Evolutionary conservation across 2,329 filamentous ascomycete genomes (phyloP).

Genomic region (Cladosporium sp.): DNA sequence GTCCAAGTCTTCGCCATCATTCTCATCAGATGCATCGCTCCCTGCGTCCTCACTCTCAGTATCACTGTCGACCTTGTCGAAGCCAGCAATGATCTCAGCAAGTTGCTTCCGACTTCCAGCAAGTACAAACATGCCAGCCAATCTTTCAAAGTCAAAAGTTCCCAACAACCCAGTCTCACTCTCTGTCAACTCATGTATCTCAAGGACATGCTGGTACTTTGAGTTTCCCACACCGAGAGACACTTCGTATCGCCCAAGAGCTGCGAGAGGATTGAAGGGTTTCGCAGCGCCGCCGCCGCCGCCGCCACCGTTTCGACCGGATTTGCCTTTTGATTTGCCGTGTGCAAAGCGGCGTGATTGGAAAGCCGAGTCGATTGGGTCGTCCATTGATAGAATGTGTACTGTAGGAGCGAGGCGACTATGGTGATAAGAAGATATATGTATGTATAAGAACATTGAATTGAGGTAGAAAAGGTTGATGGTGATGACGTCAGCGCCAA

Average conservation of each 20-base stretch:
- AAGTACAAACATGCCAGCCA: slow-evolving; percentile 11
- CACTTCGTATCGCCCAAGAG: slow-evolving; percentile 13
- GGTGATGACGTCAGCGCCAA: no score
- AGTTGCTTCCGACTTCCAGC: slow-evolving; percentile 15
- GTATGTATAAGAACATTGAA: no score
- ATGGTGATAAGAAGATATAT: no score
- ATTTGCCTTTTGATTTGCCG: slow-evolving; percentile 3
- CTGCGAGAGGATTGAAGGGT: slow-evolving; percentile 11
- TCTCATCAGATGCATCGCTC: background rate
- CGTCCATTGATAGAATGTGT: no score
- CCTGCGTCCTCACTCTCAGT: background rate
- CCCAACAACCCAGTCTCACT: slow-evolving; percentile 9
- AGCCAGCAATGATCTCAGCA: slow-evolving; percentile 8
- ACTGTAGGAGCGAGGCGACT: no score
- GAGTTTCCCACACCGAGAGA: background rate
- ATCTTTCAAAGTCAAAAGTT: background rate
- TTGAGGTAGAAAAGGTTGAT: no score
- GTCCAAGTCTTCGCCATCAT: background rate
- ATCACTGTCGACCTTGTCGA: slow-evolving; percentile 3
- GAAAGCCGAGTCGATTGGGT: background rate
- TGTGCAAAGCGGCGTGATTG: slow-evolving; percentile 2
- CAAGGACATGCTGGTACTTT: background rate
- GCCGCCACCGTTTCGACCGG: background rate
- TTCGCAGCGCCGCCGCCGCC: background rate
- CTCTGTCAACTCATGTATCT: slow-evolving; percentile 15